A percentile compares a stretch with the other conserved stretches of the same genome.
These are phyloP conservation scores for Fraxinus latifolia DNA, from an alignment of 305 asterid genomes.

Conservation along the genomic window DNA sequence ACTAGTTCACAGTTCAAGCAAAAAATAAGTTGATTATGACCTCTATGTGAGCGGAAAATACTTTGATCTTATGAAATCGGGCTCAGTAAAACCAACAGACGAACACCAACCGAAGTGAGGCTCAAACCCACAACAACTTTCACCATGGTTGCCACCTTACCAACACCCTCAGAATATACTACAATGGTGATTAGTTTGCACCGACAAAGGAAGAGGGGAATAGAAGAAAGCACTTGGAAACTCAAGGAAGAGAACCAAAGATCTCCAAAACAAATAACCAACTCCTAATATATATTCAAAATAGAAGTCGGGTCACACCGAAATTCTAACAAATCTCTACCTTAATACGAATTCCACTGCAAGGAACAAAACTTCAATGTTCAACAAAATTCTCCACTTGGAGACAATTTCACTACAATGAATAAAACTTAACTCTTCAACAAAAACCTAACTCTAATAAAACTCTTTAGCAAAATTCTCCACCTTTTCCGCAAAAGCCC, in stretches of 20 bases:
- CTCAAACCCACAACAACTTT: not conserved
- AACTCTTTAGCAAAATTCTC: not conserved
- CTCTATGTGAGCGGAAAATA: not conserved
- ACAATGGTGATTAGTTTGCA: not conserved
- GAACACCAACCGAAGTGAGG: not conserved
- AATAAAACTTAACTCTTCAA: too few species aligned
- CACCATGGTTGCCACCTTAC: not conserved
- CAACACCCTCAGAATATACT: not conserved
- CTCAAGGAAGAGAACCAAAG: not conserved
- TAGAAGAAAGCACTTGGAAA: not conserved
- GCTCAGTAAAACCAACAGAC: not conserved
- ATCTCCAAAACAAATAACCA: not conserved
- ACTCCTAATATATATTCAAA: not conserved
- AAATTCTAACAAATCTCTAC: not conserved
- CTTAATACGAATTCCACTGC: not conserved
- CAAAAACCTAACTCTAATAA: not conserved
- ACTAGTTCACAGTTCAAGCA: not conserved
- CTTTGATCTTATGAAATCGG: not conserved
- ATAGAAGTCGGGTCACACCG: not conserved
- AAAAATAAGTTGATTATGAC: not conserved
- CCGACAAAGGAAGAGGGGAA: not conserved
- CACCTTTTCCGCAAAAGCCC: not conserved
- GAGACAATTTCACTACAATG: not conserved
- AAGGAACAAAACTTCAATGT: not conserved
- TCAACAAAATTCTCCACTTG: not conserved